A percentile compares a stretch with the other conserved stretches of the same genome.
phyloP scores from a whole-genome alignment of 2,329 filamentous ascomycete species.

The Monilinia polystroma region DNA sequence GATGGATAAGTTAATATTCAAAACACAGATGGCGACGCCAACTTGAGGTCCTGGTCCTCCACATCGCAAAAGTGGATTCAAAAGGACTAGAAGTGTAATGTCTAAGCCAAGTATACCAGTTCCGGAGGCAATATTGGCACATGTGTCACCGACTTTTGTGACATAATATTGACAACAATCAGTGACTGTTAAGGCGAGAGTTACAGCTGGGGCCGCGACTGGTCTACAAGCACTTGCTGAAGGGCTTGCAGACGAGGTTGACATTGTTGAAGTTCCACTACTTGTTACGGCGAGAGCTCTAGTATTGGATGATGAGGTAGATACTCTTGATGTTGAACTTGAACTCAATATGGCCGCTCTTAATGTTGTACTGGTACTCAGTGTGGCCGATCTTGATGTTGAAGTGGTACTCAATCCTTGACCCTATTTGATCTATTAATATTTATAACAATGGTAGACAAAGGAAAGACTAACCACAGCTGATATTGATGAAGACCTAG shows the following conservation, averaged over 20 bases:
- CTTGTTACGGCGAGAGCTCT: not conserved
- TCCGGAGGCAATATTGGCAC: not conserved
- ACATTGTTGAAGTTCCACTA: not conserved
- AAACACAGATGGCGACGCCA: slow-evolving; percentile 6
- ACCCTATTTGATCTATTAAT: too few species aligned
- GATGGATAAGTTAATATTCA: not conserved
- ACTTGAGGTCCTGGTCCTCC: not conserved
- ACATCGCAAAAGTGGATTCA: slow-evolving; percentile 12
- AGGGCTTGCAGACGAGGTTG: not conserved
- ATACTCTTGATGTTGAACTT: not conserved
- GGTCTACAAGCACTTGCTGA: not conserved
- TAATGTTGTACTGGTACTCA: not conserved
- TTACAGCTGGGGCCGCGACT: not conserved
- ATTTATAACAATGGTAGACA: too few species aligned
- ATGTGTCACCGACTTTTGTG: not conserved
- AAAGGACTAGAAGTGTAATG: not conserved
- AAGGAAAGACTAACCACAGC: too few species aligned
- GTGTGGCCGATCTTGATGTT: not conserved
- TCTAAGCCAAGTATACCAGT: not conserved
- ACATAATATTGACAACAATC: slow-evolving; percentile 10
- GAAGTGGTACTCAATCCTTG: not conserved
- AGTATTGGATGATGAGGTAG: not conserved
- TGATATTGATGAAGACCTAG: too few species aligned
- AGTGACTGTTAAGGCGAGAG: not conserved
- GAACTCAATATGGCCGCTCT: not conserved